Evolutionary conservation across 441 rosid species (phyloP), one percentile per base, ranked within the genome.

Genomic region (Pelargonium citronellum): DNA sequence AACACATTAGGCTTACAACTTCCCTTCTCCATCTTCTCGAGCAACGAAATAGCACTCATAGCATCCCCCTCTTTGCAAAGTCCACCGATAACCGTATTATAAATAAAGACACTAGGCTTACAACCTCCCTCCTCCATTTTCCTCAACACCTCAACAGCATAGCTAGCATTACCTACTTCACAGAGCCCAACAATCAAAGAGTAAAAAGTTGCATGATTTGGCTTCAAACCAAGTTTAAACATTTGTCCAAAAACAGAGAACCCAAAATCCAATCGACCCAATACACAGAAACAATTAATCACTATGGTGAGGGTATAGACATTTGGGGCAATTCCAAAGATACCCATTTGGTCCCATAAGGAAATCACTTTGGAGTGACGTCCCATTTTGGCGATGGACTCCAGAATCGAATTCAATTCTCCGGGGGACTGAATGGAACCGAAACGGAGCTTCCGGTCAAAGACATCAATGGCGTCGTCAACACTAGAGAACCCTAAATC

Each of bases 281-380:
- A 17, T 1, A 16, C 27, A 57, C 62, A 57, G 62, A 57, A 57
- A 0, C 62, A 57, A 57, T 17, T 19, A 3, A 57, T 57, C 9
- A 19, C 62, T 6, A 19, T 19, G 62, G 62, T 57, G 12, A 57
- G 27, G 24, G 27, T 57, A 19, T 15, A 51, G 7, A 57, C 62
- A 57, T 57, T 22, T 55, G 61, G 61, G 0, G 61, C 62, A 57
- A 57, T 16, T 0, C 62, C 62, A 19, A 7, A 7, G 11, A 8
- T 10, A 57, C 27, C 62, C 62, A 57, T 57, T 19, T 57, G 62
- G 27, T 19, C 4, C 62, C 62, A 57, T 57, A 57, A 57, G 24
- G 62, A 17, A 57, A 57, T 57, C 9, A 57, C 62, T 7, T 10
- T 57, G 19, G 10, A 16, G 62, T 17, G 62, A 57, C 7, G 62